phyloP scores from a whole-genome alignment of 495 filamentous ascomycete species.

The Lichenothelia convexa region DNA sequence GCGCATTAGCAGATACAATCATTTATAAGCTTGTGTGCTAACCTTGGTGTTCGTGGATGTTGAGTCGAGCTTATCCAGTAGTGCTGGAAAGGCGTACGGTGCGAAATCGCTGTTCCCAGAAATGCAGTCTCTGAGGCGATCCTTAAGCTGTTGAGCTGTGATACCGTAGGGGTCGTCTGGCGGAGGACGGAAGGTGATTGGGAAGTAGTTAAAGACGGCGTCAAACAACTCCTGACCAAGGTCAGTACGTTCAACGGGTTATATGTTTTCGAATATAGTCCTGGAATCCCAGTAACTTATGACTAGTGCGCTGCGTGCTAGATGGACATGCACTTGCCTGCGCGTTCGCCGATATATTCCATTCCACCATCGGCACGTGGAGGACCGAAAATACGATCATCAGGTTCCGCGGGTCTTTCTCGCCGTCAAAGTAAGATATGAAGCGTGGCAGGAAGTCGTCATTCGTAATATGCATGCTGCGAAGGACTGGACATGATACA shows the following conservation, averaged over 20 bases:
- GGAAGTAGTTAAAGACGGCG: constrained; percentile 61
- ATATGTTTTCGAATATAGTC: too few species aligned
- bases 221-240: constrained; percentile 36
- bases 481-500: constrained; percentile 14
- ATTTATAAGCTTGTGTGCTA: constrained; percentile 3
- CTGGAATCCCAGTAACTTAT: too few species aligned
- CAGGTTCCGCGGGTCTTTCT: constrained; percentile 61
- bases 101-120: constrained; percentile 50
- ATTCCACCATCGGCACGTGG: constrained; percentile 55
- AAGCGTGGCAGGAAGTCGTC: constrained; percentile 40
- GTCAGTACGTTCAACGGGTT: too few species aligned
- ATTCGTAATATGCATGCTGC: constrained; percentile 13
- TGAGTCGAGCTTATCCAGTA: constrained; percentile 61
- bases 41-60: constrained; percentile 58
- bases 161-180: constrained; percentile 61
- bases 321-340: constrained; percentile 29
- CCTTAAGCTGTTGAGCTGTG: constrained; percentile 54
- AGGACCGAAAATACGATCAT: constrained; percentile 64
- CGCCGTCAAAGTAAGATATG: constrained; percentile 50
- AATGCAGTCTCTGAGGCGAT: constrained; percentile 50
- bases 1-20: constrained; percentile 15
- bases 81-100: constrained; percentile 46
- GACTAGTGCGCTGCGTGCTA: not conserved
- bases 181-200: constrained; percentile 58
- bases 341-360: constrained; percentile 42